Conservation (phyloP, 1,284 basidiomycete species). For the Tetrapyrgos nigripes region DNA sequence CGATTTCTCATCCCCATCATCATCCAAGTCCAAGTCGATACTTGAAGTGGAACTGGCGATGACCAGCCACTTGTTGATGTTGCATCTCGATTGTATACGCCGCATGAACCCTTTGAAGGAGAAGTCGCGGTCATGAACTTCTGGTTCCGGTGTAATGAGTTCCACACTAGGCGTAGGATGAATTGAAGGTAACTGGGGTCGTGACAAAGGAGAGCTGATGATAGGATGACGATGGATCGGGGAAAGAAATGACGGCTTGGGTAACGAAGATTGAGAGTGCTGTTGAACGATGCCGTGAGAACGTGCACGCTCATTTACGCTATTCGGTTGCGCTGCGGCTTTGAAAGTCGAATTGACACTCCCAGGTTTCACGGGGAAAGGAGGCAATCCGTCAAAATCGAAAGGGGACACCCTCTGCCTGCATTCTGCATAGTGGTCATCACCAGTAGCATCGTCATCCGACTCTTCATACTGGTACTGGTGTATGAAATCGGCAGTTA, state of each 20-base stretch:
- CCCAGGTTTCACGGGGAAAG: too few species aligned
- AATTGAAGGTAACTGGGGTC: slow-evolving; percentile 3
- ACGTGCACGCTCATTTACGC: too few species aligned
- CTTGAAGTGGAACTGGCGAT: slow-evolving; percentile 14
- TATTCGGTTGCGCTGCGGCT: too few species aligned
- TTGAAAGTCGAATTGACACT: too few species aligned
- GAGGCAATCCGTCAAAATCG: slow-evolving; percentile 65
- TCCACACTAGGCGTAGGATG: slow-evolving; percentile 22
- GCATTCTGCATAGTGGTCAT: slow-evolving; percentile 35
- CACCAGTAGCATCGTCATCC: slow-evolving; percentile 39
- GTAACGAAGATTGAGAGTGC: too few species aligned
- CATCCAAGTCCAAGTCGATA: slow-evolving; percentile 4
- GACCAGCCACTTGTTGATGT: slow-evolving; percentile 25
- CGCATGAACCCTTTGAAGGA: slow-evolving; percentile 38
- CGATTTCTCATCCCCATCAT: too few species aligned
- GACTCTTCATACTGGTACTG: slow-evolving; percentile 52
- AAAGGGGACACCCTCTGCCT: slow-evolving; percentile 55
- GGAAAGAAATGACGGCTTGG: too few species aligned
- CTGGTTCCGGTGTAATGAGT: slow-evolving; percentile 28
- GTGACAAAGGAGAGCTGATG: too few species aligned
- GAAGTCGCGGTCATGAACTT: slow-evolving; percentile 21
- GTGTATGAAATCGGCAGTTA: slow-evolving; percentile 64
- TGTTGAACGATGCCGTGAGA: too few species aligned
- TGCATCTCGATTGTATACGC: slow-evolving; percentile 47
- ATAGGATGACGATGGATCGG: too few species aligned